A percentile compares a stretch with the other conserved stretches of the same genome.
Evolutionary conservation across 169 alveolate species (phyloP).

Genomic region (Toxoplasma gondii): DNA sequence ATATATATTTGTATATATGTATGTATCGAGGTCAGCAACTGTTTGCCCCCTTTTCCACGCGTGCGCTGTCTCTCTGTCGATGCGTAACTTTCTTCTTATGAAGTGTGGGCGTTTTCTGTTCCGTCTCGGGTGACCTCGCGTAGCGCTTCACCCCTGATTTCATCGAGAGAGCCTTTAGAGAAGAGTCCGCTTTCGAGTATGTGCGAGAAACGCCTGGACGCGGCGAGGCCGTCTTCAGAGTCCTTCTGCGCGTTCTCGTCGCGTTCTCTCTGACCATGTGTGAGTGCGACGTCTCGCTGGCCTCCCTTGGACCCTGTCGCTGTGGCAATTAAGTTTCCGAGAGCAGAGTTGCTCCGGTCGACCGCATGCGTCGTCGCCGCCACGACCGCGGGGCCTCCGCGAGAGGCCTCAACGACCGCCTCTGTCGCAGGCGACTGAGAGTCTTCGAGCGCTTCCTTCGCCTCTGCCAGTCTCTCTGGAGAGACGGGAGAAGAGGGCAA

Average conservation of each 20-base stretch:
- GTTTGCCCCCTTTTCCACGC: no score
- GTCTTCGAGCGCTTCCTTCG: not conserved
- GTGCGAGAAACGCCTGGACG: not conserved
- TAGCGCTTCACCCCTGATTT: constrained; percentile 19
- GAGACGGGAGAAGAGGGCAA: not conserved
- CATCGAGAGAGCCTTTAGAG: not conserved
- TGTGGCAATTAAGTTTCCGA: not conserved
- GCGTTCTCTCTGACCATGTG: not conserved
- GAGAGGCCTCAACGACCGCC: not conserved
- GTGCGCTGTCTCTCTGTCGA: no score
- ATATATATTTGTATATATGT: no score
- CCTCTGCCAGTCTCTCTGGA: not conserved
- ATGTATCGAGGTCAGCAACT: no score
- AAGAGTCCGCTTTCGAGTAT: constrained; percentile 19
- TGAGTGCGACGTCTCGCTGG: constrained; percentile 4
- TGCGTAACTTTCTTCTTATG: no score
- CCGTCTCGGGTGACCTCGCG: not conserved
- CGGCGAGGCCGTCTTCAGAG: not conserved
- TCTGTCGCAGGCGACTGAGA: not conserved
- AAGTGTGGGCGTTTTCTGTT: no score
- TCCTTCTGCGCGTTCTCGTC: not conserved
- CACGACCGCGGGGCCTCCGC: not conserved
- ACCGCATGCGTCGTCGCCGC: not conserved
- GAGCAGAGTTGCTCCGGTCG: not conserved
- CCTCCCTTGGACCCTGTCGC: constrained; percentile 32